Evolutionary conservation across 805 yeast species (phyloP).

Genomic region (Clavispora phyllophila): DNA sequence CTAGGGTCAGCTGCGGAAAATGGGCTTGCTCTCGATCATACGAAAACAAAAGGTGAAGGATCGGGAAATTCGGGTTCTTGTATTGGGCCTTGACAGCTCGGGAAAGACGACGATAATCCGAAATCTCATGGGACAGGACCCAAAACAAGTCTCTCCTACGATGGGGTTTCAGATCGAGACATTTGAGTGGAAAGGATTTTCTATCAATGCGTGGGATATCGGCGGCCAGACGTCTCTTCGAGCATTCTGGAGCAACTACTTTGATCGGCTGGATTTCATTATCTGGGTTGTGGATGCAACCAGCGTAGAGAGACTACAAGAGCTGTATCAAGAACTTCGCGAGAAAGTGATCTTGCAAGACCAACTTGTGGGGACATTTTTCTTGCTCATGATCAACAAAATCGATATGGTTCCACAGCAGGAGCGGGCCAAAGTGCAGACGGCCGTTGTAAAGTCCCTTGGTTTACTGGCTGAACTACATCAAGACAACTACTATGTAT

Average conservation of each 20-base stretch:
- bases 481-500: constrained; percentile 22
- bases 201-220: constrained; percentile 74
- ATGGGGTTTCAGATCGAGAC: constrained; percentile 84
- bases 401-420: constrained; percentile 48
- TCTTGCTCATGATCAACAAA: constrained; percentile 72
- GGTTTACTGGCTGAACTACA: constrained; percentile 10
- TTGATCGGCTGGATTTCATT: constrained; percentile 68
- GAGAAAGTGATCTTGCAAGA: constrained; percentile 60
- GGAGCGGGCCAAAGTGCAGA: constrained; percentile 13
- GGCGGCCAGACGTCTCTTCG: constrained; percentile 57
- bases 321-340: constrained; percentile 61
- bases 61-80: constrained; percentile 64
- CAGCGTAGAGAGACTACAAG: constrained; percentile 56
- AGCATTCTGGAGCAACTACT: constrained; percentile 71
- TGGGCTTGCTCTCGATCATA: constrained; percentile 81
- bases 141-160: constrained; percentile 69
- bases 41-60: constrained; percentile 81
- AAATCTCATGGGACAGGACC: constrained; percentile 46
- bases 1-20: constrained; percentile 18
- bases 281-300: constrained; percentile 82
- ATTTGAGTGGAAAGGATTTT: constrained; percentile 36
- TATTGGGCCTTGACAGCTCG: constrained; percentile 84
- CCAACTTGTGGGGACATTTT: constrained; percentile 59
- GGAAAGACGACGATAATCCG: constrained; percentile 87
- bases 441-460: constrained; percentile 7